Percentiles rank a stretch among this genome's conserved stretches.
Conservation (phyloP, 768 basidiomycete species). For the Pulveroboletus sp. region DNA sequence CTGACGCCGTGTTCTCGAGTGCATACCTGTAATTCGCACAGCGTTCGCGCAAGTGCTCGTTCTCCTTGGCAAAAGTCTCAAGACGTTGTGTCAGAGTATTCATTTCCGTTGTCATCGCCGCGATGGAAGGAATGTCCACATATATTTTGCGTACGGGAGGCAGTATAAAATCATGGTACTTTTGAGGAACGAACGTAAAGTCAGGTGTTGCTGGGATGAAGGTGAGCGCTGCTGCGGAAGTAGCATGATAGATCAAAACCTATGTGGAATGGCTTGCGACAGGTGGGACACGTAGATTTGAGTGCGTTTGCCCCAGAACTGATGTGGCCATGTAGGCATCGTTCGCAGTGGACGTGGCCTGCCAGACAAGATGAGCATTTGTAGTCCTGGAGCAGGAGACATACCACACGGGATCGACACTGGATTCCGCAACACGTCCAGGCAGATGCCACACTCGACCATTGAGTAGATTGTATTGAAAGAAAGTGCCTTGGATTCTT, state of each 20-base stretch:
- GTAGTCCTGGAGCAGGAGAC: conserved; percentile 10
- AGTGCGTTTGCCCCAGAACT: conserved; percentile 27
- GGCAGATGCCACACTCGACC: conserved; percentile 59
- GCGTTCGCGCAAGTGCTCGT: conserved; percentile 39
- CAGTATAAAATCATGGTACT: conserved; percentile 53
- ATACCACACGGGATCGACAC: conserved; percentile 62
- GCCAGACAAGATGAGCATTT: background rate
- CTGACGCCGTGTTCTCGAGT: conserved; percentile 29
- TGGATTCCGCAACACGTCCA: conserved; percentile 49
- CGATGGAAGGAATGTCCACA: conserved; percentile 38
- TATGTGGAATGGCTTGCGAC: conserved; percentile 50
- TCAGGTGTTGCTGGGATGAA: conserved; percentile 43
- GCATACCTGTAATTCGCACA: conserved; percentile 39
- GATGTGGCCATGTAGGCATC: conserved; percentile 44
- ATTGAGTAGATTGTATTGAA: conserved; percentile 22
- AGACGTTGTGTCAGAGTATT: conserved; percentile 37
- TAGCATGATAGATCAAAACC: conserved; percentile 34
- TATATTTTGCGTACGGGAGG: conserved; percentile 56
- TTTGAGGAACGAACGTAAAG: conserved; percentile 46
- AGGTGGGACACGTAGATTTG: conserved; percentile 54
- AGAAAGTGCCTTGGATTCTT: background rate
- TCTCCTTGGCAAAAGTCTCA: conserved; percentile 35
- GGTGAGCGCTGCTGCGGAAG: background rate
- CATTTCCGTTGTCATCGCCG: conserved; percentile 29
- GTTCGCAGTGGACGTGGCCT: conserved; percentile 67